Evolutionary conservation across 768 basidiomycete species (phyloP), one percentile per base, ranked within the genome.

Genomic region (Termitomyces sp.): DNA sequence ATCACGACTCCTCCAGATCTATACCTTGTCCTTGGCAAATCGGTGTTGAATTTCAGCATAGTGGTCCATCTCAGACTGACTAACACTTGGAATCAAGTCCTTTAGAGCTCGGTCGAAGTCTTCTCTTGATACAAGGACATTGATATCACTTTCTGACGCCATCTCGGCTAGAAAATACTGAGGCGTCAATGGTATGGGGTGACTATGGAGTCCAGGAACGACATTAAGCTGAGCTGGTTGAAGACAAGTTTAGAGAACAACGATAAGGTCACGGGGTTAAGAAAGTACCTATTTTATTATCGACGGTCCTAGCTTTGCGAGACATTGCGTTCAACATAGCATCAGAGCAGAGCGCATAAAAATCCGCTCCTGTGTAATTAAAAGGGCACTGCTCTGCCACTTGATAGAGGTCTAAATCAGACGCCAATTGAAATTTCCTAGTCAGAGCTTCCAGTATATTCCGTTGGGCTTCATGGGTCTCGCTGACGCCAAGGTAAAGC

Each of bases 301-400:
- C 96, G 14, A 98, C 74, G 51, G 80, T 81, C 59, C 83, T 80
- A 0, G 97, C 95, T 62, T 88, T 93, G 38, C 90, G 76, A 22
- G 92, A 86, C 87, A 99, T 96, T 10, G 97, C 93, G 69, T 91
- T 90, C 56, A 99, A 78, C 81, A 99, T 85, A 1, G 97, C 95
- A 71, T 99, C 96, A 5, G 94, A 90, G 70, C 97, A 98, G 9
- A 99, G 76, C 0, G 97, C 97, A 74, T 99, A 98, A 61, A 98
- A 94, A 69, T 99, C 97, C 43, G 97, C 97, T 45, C 97, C 97
- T 2, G 97, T 98, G 67, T 88, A 94, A 68, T 94, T 93, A 77
- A 95, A 92, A 0, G 93, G 88, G 60, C 95, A 98, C 35, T 74
- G 72, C 28, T 84, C 76, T 22, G 90, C 91, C 45, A 99, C 71